Base-by-base conservation (phyloP, 2,329 filamentous ascomycete genomes). In the Apiospora marii region DNA sequence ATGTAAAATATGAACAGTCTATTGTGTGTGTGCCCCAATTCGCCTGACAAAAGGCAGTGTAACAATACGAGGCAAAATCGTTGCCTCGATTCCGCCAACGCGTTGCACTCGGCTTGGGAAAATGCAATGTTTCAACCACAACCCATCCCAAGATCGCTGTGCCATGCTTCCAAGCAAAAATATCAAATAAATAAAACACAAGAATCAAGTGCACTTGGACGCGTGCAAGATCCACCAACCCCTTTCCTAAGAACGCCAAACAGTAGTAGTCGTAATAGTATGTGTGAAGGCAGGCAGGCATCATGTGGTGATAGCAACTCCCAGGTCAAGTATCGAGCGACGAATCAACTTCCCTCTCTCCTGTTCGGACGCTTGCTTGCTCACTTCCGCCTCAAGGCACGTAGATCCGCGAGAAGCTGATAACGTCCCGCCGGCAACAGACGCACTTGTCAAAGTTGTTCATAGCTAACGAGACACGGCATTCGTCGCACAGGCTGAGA, bases 391-490 rank as follows among this genome's bases (percentile, higher is more conserved):
- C 58, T 82, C 78, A 92, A 69, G 96, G 96, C 53, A 98, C 95
- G 86, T 93, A 99, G 73, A 99, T 91, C 77, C 94, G 90, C 76
- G 94, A 95, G 82, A 98, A 98, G 71, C 95, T 96, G 71, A 91
- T 90, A 43, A 98, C 94, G 77, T 96, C 93, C 72, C 94, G 90
- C 69, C 96, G 89, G 82, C 96, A 98, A 79, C 96, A 98, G 51
- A 98, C 95, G 80, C 96, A 99, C 80, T 94, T 97, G 75, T 95
- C 94, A 81, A 97, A 98, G 81, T 98, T 98, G 81, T 98, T 97
- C 91, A 97, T 95, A 4, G 96, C 96, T 74, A 98, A 87, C 61
- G 94, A 96, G 48, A 98, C 93, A 44, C 96, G 89, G 80, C 96
- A 98, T 76, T 98, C 96, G 81, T 99, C 96, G 80, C 96, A 98